A percentile compares a stretch with the other conserved stretches of the same genome.
phyloP scores from a whole-genome alignment of 768 basidiomycete genomes.

The Psilocybe tampanensis region DNA sequence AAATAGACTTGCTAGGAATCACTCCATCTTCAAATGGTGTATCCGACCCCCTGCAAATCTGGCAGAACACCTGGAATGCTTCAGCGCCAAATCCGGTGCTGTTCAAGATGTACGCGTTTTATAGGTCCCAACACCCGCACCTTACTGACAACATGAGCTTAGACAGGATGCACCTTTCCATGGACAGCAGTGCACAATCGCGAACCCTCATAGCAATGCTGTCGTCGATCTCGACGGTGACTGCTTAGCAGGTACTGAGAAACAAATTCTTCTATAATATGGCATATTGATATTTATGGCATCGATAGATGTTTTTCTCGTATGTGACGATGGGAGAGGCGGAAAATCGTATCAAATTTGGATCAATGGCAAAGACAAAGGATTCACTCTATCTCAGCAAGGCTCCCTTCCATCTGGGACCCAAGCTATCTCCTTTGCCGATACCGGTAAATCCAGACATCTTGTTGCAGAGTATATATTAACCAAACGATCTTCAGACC shows the following conservation, averaged over 20 bases:
- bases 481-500: slow-evolving; percentile 49
- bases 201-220: slow-evolving; percentile 93
- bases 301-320: slow-evolving; percentile 79
- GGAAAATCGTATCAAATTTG: slow-evolving; percentile 84
- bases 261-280: neutral
- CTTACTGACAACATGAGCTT: neutral
- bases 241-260: slow-evolving; percentile 76
- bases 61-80: slow-evolving; percentile 80
- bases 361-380: slow-evolving; percentile 80
- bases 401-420: slow-evolving; percentile 74
- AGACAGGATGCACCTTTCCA: slow-evolving; percentile 64
- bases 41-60: slow-evolving; percentile 56
- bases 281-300: neutral
- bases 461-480: neutral
- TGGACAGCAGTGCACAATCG: slow-evolving; percentile 70
- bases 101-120: slow-evolving; percentile 63
- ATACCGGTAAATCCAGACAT: slow-evolving; percentile 64
- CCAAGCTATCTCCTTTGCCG: slow-evolving; percentile 85
- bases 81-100: slow-evolving; percentile 53
- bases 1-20: slow-evolving; percentile 83
- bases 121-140: neutral
- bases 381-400: slow-evolving; percentile 69
- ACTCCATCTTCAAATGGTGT: slow-evolving; percentile 39
- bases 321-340: slow-evolving; percentile 71
- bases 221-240: slow-evolving; percentile 95